These are phyloP conservation scores for Physcomitrium patens DNA, from an alignment of 225 moss, liverwort and hornwort genomes.

Conservation along the genomic window DNA sequence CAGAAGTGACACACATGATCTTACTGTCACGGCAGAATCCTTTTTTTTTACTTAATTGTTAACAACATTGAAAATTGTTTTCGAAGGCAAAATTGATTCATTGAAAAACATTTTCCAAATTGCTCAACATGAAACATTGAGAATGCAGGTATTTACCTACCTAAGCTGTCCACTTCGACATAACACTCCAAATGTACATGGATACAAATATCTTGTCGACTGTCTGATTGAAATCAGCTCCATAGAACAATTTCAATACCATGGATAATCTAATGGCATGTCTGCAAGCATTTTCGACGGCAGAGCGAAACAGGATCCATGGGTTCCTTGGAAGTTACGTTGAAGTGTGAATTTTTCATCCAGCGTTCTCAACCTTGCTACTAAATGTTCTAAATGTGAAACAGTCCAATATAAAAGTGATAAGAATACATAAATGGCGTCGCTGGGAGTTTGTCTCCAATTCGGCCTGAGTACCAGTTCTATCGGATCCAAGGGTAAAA, in stretches of 20 bases:
- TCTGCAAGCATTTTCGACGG: not conserved
- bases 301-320: not conserved
- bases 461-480: slow-evolving; percentile 22
- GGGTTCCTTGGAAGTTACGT: not conserved
- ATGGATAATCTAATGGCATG: not conserved
- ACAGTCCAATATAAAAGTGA: not conserved
- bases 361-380: not conserved
- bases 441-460: not conserved
- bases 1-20: too few relatives aligned
- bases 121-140: not conserved
- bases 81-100: too few relatives aligned
- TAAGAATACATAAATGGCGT: not conserved
- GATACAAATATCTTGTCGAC: not conserved
- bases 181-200: not conserved
- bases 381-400: not conserved
- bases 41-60: not conserved
- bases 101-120: not conserved
- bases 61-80: not conserved
- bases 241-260: not conserved
- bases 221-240: not conserved
- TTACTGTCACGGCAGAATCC: not conserved
- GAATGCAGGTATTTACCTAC: not conserved
- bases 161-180: not conserved
- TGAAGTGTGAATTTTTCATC: not conserved
- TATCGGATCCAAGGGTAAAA: not conserved